A percentile compares a stretch with the other conserved stretches of the same genome.
Evolutionary conservation across 495 filamentous ascomycete species (phyloP).

Genomic region (Penicillium tannophilum): DNA sequence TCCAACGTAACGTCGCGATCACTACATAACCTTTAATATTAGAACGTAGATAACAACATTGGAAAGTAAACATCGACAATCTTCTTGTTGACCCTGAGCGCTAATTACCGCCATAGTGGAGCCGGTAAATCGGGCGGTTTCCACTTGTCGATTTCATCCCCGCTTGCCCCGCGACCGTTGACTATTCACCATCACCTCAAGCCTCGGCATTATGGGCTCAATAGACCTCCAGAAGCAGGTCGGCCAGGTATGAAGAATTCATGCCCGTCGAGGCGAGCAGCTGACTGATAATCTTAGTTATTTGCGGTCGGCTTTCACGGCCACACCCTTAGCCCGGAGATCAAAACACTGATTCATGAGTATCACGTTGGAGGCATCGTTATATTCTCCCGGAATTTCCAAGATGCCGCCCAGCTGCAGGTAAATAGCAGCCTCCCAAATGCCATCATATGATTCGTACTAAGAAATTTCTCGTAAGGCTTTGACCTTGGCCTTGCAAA

Average conservation of each 20-base stretch:
- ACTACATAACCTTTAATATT: too few relatives aligned
- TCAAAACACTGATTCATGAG: conserved; percentile 49
- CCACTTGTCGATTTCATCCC: conserved; percentile 9
- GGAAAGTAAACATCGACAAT: too few relatives aligned
- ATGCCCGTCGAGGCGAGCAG: neutral
- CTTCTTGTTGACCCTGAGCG: neutral
- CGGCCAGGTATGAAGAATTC: conserved; percentile 30
- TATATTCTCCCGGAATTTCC: conserved; percentile 49
- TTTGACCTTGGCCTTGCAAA: conserved; percentile 40
- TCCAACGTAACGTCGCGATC: neutral
- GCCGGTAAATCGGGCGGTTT: neutral
- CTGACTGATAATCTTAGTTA: conserved; percentile 29
- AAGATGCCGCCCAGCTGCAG: conserved; percentile 42
- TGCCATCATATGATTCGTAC: neutral
- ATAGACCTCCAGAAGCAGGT: conserved; percentile 36
- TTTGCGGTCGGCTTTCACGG: conserved; percentile 55
- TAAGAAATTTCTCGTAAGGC: conserved; percentile 23
- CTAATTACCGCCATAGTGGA: neutral
- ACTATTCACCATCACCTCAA: conserved; percentile 1
- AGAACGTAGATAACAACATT: too few relatives aligned
- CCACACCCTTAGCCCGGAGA: conserved; percentile 43
- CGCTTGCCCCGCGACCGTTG: conserved; percentile 1
- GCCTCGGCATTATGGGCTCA: conserved; percentile 22
- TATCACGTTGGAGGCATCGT: conserved; percentile 50
- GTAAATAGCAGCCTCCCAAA: conserved; percentile 18